Evolutionary conservation across 306 rosid genomes (phyloP).

Genomic region (Prunus dulcis): DNA sequence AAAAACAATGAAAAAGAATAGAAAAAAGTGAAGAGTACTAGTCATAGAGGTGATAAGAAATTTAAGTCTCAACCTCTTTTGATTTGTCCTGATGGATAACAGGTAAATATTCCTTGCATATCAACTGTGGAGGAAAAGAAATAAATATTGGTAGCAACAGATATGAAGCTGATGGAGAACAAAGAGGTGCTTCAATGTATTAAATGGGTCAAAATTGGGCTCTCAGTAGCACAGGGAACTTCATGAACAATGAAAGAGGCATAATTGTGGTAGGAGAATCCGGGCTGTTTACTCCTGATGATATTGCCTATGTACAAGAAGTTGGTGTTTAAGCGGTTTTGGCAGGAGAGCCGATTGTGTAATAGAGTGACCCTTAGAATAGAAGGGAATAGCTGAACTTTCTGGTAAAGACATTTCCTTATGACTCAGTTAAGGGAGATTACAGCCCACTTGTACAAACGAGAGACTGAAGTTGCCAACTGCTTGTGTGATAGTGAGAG

Average conservation of each 20-base stretch:
- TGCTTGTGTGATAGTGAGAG: too few species aligned
- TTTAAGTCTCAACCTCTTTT: background rate
- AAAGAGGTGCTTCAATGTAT: slow-evolving; percentile 70
- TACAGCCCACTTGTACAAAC: too few species aligned
- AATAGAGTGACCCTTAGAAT: slow-evolving; percentile 75
- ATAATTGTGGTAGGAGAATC: slow-evolving; percentile 93
- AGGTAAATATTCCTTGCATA: slow-evolving; percentile 59
- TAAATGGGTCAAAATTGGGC: slow-evolving; percentile 64
- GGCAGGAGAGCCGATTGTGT: slow-evolving; percentile 91
- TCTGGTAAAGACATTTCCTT: slow-evolving; percentile 78
- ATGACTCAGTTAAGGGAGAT: slow-evolving; percentile 7
- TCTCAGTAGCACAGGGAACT: slow-evolving; percentile 82
- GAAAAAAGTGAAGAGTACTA: too few species aligned
- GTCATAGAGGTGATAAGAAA: background rate
- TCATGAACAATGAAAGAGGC: slow-evolving; percentile 81
- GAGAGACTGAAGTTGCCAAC: too few species aligned
- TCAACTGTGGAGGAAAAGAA: slow-evolving; percentile 87
- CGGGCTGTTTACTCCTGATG: slow-evolving; percentile 75
- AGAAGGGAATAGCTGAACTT: slow-evolving; percentile 77
- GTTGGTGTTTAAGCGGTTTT: slow-evolving; percentile 89
- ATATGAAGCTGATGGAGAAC: slow-evolving; percentile 67
- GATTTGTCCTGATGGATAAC: slow-evolving; percentile 16
- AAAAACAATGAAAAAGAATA: too few species aligned
- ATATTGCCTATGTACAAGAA: slow-evolving; percentile 83
- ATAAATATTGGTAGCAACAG: slow-evolving; percentile 35